Evolutionary conservation across 148 eudicot genomes (phyloP).

Genomic region (Silene latifolia): DNA sequence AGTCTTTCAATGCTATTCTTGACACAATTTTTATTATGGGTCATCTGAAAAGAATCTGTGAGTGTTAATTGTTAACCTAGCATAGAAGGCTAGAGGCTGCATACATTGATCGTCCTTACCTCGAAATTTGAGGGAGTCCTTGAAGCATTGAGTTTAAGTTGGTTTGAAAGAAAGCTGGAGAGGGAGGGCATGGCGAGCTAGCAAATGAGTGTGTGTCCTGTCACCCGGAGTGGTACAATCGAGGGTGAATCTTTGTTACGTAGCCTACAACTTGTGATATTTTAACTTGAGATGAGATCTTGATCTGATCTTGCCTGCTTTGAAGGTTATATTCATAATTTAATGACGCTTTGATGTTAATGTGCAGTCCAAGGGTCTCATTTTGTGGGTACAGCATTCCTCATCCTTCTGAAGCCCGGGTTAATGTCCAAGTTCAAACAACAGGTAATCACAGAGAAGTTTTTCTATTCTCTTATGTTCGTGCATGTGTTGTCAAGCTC

Average conservation of each 20-base stretch:
- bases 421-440: conserved; percentile 88
- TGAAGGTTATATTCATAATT: not conserved
- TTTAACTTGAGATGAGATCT: not conserved
- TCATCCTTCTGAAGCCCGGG: conserved; percentile 88
- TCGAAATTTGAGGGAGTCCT: no score
- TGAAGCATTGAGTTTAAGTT: no score
- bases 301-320: not conserved
- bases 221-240: not conserved
- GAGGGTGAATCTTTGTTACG: not conserved
- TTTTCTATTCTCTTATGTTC: no score
- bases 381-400: conserved; percentile 95
- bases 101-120: no score
- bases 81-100: no score
- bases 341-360: not conserved
- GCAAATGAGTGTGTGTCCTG: not conserved
- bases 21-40: not conserved
- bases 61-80: no score
- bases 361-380: conserved; percentile 78
- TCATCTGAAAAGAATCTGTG: not conserved
- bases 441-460: conserved; percentile 44
- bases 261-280: not conserved
- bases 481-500: no score
- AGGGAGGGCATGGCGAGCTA: no score
- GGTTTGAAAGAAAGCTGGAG: no score
- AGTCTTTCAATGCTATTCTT: not conserved